Evolutionary conservation across 2,329 filamentous ascomycete species (phyloP).

Genomic region (Beauveria varroae): DNA sequence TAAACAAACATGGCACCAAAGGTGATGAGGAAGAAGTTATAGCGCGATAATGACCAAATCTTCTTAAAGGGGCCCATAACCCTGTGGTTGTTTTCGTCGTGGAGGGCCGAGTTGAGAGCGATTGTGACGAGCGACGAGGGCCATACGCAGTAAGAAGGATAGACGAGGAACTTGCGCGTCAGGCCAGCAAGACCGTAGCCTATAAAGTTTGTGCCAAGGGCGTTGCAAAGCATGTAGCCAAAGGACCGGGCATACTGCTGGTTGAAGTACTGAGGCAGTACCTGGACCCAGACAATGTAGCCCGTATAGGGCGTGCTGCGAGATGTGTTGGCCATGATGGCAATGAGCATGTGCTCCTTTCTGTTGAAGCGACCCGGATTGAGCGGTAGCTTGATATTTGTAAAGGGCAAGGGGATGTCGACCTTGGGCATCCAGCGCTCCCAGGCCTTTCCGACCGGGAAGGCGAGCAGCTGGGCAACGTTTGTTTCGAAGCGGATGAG

Average conservation of each 20-base stretch:
- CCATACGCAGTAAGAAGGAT: constrained; percentile 39
- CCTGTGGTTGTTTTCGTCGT: constrained; percentile 21
- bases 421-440: constrained; percentile 26
- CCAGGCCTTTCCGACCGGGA: constrained; percentile 28
- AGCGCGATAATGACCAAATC: constrained; percentile 28
- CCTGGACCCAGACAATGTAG: constrained; percentile 36
- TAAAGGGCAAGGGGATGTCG: constrained; percentile 19
- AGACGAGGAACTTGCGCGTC: constrained; percentile 36
- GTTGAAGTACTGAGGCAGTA: constrained; percentile 36
- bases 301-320: constrained; percentile 34
- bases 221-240: constrained; percentile 36
- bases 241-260: constrained; percentile 34
- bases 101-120: constrained; percentile 34
- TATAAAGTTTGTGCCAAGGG: constrained; percentile 39
- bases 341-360: constrained; percentile 45
- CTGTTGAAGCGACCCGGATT: constrained; percentile 41
- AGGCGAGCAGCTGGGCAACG: constrained; percentile 31
- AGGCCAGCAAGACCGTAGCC: constrained; percentile 41
- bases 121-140: constrained; percentile 38
- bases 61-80: constrained; percentile 25
- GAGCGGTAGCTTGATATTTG: constrained; percentile 26
- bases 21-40: constrained; percentile 32
- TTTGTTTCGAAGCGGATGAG: constrained; percentile 29
- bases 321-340: constrained; percentile 44
- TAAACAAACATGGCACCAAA: constrained; percentile 38